phyloP scores from a whole-genome alignment of 2,329 filamentous ascomycete species.

The Remersonia thermophila region DNA sequence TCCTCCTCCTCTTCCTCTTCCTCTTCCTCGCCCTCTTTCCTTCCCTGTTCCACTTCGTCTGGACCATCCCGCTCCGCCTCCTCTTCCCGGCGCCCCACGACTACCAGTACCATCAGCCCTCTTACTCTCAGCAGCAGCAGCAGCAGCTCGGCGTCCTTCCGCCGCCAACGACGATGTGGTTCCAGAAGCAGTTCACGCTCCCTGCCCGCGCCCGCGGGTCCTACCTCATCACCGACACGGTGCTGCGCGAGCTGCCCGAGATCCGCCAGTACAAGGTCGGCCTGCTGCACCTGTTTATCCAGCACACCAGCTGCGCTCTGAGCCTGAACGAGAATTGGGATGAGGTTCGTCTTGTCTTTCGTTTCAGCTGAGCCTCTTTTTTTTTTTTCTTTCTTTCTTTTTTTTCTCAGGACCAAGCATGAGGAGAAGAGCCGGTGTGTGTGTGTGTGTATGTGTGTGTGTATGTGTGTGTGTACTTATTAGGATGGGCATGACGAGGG shows the following conservation, averaged over 20 bases:
- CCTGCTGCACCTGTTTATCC: constrained; percentile 78
- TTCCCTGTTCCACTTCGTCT: constrained; percentile 38
- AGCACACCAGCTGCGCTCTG: constrained; percentile 88
- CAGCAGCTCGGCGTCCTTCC: no score
- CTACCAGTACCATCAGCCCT: constrained; percentile 21
- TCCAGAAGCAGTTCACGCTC: constrained; percentile 74
- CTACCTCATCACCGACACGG: constrained; percentile 76
- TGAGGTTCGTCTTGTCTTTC: constrained; percentile 43
- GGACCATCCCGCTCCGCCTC: constrained; percentile 32
- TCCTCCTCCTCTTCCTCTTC: constrained; percentile 33
- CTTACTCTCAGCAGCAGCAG: constrained; percentile 20
- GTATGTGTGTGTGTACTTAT: no score
- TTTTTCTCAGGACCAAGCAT: no score
- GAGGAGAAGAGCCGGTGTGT: no score
- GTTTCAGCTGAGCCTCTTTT: no score
- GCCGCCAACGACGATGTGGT: constrained; percentile 64
- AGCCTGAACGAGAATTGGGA: constrained; percentile 90
- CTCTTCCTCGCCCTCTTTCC: constrained; percentile 43
- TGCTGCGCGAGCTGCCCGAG: constrained; percentile 63
- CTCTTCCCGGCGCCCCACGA: constrained; percentile 11
- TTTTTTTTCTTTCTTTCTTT: no score
- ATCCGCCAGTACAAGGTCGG: constrained; percentile 74
- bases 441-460: no score
- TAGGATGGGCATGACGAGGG: no score
- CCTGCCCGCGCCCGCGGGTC: constrained; percentile 66